Conservation (phyloP, 495 filamentous ascomycete species). For the Melanomma pulvis-pyrius region DNA sequence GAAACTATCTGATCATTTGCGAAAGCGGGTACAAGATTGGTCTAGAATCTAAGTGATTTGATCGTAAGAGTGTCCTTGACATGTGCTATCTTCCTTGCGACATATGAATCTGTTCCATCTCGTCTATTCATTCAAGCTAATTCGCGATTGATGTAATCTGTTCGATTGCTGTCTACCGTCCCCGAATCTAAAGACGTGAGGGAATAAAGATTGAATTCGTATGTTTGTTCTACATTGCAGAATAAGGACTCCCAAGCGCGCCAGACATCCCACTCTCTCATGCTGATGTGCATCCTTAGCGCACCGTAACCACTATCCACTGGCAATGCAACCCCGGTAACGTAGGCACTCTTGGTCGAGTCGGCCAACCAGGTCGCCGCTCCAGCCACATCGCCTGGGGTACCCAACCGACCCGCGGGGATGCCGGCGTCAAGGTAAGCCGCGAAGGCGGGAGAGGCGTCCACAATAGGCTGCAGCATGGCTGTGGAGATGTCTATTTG, state of each 20-base stretch:
- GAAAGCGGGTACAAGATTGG: conserved; percentile 8
- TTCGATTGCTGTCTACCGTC: not conserved
- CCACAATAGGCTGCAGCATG: not conserved
- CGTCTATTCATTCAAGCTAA: conserved; percentile 1
- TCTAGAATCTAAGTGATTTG: conserved; percentile 7
- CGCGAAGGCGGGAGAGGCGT: not conserved
- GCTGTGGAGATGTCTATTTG: not conserved
- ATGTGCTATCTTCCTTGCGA: conserved; percentile 8
- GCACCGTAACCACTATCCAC: not conserved
- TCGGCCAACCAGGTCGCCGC: not conserved
- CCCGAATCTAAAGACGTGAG: not conserved
- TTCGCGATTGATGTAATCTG: not conserved
- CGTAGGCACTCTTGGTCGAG: not conserved
- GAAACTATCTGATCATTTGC: conserved; percentile 6
- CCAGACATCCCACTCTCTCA: not conserved
- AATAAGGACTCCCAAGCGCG: not conserved
- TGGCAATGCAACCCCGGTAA: not conserved
- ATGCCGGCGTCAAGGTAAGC: not conserved
- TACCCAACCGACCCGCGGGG: not conserved
- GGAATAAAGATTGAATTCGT: conserved; percentile 1
- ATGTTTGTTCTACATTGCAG: not conserved
- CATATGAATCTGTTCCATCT: conserved; percentile 1
- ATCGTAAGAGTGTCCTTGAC: conserved; percentile 9
- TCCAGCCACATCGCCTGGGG: not conserved
- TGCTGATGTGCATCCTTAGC: not conserved